phyloP scores from a whole-genome alignment of 225 moss, liverwort and hornwort species.

The Thuidium tamariscinum region DNA sequence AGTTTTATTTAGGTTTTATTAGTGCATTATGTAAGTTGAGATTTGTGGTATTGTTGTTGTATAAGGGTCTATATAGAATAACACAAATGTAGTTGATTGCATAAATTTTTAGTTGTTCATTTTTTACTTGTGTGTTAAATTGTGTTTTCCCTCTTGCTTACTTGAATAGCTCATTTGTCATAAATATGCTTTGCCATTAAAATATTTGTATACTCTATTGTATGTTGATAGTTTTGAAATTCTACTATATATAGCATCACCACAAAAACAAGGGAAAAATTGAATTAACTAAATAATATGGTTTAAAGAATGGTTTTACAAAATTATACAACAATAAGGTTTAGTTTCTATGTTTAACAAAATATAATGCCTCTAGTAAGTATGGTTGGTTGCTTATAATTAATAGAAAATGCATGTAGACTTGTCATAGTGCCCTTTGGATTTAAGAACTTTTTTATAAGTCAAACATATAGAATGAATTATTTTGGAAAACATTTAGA shows the following conservation, averaged over 20 bases:
- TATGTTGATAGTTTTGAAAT: rapidly evolving
- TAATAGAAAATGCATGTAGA: not conserved
- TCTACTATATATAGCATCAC: rapidly evolving
- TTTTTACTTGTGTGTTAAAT: too few relatives aligned
- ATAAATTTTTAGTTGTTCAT: too few relatives aligned
- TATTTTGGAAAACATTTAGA: not conserved
- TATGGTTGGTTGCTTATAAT: not conserved
- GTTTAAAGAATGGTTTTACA: not conserved
- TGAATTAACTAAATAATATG: rapidly evolving
- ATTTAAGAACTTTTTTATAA: not conserved
- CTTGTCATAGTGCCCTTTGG: not conserved
- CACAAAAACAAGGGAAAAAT: not conserved
- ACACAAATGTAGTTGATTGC: too few relatives aligned
- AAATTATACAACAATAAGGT: not conserved
- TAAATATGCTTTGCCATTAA: rapidly evolving
- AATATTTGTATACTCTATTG: not conserved
- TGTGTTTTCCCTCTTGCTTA: too few relatives aligned
- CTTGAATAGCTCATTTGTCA: not conserved
- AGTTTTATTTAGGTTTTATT: too few relatives aligned
- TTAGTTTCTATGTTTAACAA: not conserved
- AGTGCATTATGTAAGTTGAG: too few relatives aligned
- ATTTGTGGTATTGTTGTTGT: too few relatives aligned
- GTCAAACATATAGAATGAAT: not conserved
- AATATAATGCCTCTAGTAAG: not conserved
- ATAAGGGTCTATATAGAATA: too few relatives aligned